Percentiles rank a stretch among this genome's conserved stretches.
These are phyloP conservation scores for Heteromeles arbutifolia DNA, from an alignment of 306 rosid species.

Conservation along the genomic window DNA sequence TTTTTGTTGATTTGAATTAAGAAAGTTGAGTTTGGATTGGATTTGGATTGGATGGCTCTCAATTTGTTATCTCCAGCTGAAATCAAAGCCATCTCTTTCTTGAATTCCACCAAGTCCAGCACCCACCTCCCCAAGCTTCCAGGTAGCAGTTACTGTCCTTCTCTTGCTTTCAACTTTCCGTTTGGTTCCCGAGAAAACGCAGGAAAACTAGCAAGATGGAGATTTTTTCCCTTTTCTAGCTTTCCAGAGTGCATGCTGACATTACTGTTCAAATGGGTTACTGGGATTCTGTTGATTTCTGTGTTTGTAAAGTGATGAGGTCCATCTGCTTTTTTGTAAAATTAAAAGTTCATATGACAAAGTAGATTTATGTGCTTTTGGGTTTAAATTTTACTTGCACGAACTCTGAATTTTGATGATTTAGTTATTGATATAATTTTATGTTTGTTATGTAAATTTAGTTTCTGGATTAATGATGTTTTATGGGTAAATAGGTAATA, in stretches of 20 bases:
- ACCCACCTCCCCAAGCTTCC: slow-evolving; percentile 45
- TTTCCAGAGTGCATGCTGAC: slow-evolving; percentile 1
- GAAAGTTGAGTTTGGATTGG: slow-evolving; percentile 5
- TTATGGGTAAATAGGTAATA: neutral
- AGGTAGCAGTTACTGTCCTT: slow-evolving; percentile 36
- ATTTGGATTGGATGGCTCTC: slow-evolving; percentile 66
- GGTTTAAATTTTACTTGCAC: neutral
- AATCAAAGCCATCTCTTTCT: slow-evolving; percentile 60
- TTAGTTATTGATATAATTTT: neutral
- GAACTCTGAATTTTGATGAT: neutral
- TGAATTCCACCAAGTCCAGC: slow-evolving; percentile 54
- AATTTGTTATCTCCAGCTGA: slow-evolving; percentile 69
- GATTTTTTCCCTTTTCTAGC: neutral
- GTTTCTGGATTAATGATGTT: neutral
- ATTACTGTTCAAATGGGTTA: neutral
- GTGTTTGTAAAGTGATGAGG: neutral
- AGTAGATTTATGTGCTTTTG: neutral
- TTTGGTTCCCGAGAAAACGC: neutral
- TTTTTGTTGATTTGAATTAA: slow-evolving; percentile 4
- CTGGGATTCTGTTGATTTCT: neutral
- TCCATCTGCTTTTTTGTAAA: neutral
- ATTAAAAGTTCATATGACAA: neutral
- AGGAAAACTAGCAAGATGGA: neutral
- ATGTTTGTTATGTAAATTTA: neutral
- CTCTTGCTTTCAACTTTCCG: slow-evolving; percentile 1